Evolutionary conservation across 331 rosid genomes (phyloP).

Genomic region (Quercus phellos): DNA sequence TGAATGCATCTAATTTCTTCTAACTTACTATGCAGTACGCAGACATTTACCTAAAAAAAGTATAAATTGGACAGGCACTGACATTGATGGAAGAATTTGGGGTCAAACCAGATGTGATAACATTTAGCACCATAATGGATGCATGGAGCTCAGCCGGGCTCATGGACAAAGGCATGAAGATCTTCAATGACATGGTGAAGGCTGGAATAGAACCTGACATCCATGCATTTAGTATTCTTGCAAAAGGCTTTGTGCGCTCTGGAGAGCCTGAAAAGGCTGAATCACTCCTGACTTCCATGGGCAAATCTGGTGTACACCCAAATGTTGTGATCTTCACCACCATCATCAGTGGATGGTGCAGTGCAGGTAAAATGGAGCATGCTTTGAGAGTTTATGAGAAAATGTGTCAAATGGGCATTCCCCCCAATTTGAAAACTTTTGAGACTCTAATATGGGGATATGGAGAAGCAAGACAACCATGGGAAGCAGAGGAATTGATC

Average conservation of each 20-base stretch:
- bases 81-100: slow-evolving; percentile 90
- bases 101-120: slow-evolving; percentile 83
- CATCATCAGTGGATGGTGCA: slow-evolving; percentile 92
- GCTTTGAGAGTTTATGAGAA: slow-evolving; percentile 52
- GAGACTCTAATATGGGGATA: slow-evolving; percentile 94
- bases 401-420: slow-evolving; percentile 55
- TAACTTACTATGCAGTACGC: not conserved
- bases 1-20: not conserved
- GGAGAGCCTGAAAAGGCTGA: slow-evolving; percentile 75
- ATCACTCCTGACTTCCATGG: slow-evolving; percentile 63
- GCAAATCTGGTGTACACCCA: slow-evolving; percentile 54
- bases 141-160: slow-evolving; percentile 91
- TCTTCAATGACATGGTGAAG: slow-evolving; percentile 81
- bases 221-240: slow-evolving; percentile 85
- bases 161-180: slow-evolving; percentile 74
- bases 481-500: slow-evolving; percentile 80
- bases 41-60: slow-evolving; percentile 13
- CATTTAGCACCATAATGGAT: slow-evolving; percentile 95
- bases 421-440: slow-evolving; percentile 70
- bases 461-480: slow-evolving; percentile 79
- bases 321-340: slow-evolving; percentile 95
- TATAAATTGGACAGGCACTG: slow-evolving; percentile 61
- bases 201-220: slow-evolving; percentile 76
- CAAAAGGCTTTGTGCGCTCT: slow-evolving; percentile 87
- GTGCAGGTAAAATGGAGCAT: slow-evolving; percentile 68